Base-by-base conservation (phyloP, 192 early-diverging fungal species). In the Coemansia sp. region DNA sequence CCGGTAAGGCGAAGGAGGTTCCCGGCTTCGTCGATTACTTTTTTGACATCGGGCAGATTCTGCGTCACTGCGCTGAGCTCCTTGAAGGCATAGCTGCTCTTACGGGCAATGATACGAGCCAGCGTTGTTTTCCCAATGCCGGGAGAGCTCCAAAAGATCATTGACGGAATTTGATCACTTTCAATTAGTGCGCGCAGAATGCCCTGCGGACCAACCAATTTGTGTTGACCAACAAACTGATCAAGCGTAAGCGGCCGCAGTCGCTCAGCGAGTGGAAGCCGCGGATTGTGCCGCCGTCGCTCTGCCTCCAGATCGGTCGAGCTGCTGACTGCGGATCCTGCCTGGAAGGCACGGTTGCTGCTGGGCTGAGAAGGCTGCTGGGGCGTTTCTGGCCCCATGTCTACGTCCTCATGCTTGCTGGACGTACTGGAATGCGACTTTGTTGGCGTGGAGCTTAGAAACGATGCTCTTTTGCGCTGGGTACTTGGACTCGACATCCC, bases 131-230 rank as follows among this genome's bases (percentile, higher is more conserved):
- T 87, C 14, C 86, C 86, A 2, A 69, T 57, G 7, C 83, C 84
- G 0, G 84, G 82, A 17, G 64, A 67, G 12, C 84, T 84, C 87
- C 87, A 95, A n/a, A 95, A 76, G 6, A 95, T 81, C 69, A 93
- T 82, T 1, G 87, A 89, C 11, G 87, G 84, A 1, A 92, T 77
- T 41, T 62, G 73, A 32, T 91, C 84, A 30, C 79, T 64, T 20
- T 84, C 73, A 0, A 93, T 88, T 3, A 95, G 60, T 8, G 52
- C 51, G 4, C 85, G 79, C 32, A 95, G 64, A 0, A 91, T 66
- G 8, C 85, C 84, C 10, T 68, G 56, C 3, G 83, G 63, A 0
- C 91, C 90, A 5, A 92, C 70, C 3, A 93, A 56, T 15, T 83
- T 81, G 2, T 76, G 51, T 55, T 94, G 92, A 17, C 89, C 90